Percentiles rank a stretch among this genome's conserved stretches.
Conservation (phyloP, 2,329 filamentous ascomycete species). For the Sporothrix mexicana region DNA sequence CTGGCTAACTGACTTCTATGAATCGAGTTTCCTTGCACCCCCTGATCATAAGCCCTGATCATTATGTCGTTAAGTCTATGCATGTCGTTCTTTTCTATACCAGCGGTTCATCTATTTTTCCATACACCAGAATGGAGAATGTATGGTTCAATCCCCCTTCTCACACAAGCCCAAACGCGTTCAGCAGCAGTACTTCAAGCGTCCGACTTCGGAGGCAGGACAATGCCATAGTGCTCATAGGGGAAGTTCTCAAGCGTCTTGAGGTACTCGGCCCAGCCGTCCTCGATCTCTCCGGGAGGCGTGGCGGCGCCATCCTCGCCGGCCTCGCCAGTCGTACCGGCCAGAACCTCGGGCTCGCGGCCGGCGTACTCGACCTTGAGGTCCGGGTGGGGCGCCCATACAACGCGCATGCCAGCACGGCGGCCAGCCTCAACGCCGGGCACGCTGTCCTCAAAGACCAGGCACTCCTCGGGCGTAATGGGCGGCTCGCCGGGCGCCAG, state of each 20-base stretch:
- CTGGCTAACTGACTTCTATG: too few relatives aligned
- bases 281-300: conserved; percentile 61
- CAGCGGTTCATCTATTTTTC: too few relatives aligned
- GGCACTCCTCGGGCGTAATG: conserved; percentile 82
- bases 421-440: conserved; percentile 90
- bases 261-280: conserved; percentile 67
- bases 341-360: conserved; percentile 79
- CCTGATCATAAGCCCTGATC: too few relatives aligned
- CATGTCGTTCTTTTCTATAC: too few relatives aligned
- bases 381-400: conserved; percentile 88
- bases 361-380: conserved; percentile 77
- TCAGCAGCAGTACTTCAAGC: too few relatives aligned
- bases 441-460: conserved; percentile 96
- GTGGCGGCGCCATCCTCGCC: conserved; percentile 58
- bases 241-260: conserved; percentile 60
- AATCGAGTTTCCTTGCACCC: too few relatives aligned
- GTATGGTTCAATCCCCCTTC: too few relatives aligned
- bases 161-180: too few relatives aligned
- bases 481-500: conserved; percentile 66
- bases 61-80: too few relatives aligned
- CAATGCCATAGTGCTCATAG: conserved; percentile 64
- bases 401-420: conserved; percentile 89
- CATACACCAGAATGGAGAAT: too few relatives aligned
- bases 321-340: conserved; percentile 76
- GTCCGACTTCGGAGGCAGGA: conserved; percentile 45